A percentile compares a stretch with the other conserved stretches of the same genome.
These are phyloP conservation scores for Botryotinia calthae DNA, from an alignment of 2,329 filamentous ascomycete genomes.

Conservation along the genomic window DNA sequence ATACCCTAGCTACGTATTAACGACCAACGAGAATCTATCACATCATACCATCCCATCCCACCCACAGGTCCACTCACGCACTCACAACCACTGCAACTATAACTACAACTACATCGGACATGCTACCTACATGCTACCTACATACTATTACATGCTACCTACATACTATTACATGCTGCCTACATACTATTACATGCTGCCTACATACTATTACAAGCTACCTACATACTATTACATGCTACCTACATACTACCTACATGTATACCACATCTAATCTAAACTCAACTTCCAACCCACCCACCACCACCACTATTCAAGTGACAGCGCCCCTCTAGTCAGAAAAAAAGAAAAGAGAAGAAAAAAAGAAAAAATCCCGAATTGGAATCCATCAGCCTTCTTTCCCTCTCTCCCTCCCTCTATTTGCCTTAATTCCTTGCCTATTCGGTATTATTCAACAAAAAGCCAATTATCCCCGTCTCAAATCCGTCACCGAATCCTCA, in stretches of 20 bases:
- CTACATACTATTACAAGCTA: not conserved
- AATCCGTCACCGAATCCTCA: constrained; percentile 1
- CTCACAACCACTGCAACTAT: not conserved
- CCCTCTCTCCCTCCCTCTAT: not conserved
- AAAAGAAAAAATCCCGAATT: not conserved
- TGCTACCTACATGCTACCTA: not conserved
- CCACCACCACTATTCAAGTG: not conserved
- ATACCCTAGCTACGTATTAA: too few species aligned
- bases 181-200: not conserved
- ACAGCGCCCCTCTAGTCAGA: not conserved
- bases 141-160: not conserved
- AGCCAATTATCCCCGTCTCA: not conserved
- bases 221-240: not conserved
- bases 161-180: not conserved
- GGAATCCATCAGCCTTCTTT: constrained; percentile 2
- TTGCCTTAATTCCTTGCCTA: not conserved
- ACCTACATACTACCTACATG: not conserved
- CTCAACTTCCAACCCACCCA: not conserved
- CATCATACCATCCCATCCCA: not conserved
- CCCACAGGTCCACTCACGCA: not conserved
- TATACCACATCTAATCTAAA: not conserved
- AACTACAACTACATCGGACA: not conserved
- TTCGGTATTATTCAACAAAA: not conserved
- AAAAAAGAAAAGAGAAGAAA: too few species aligned
- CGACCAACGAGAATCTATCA: not conserved